Conservation (phyloP, 139 green algal genomes). For the Dunaliella primolecta region DNA sequence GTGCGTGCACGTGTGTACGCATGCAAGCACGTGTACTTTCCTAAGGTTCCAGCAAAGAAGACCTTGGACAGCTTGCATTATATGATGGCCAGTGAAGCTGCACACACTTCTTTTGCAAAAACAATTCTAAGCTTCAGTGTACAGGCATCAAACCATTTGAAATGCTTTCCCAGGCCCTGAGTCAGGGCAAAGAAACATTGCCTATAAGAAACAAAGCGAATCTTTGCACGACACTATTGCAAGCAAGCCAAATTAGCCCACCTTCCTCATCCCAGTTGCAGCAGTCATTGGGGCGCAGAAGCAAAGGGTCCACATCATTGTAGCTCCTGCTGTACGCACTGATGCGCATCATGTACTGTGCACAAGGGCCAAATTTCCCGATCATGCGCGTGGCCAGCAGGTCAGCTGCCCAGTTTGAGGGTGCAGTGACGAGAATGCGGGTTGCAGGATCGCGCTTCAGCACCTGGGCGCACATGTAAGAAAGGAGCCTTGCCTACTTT, state of each 20-base stretch:
- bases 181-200: too few species aligned
- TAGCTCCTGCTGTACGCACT: conserved; percentile 14
- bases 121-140: too few species aligned
- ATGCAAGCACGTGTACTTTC: background rate
- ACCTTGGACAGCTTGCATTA: too few species aligned
- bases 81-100: background rate
- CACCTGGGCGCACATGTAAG: too few species aligned
- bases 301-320: background rate
- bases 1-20: background rate
- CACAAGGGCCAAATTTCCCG: background rate
- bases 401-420: conserved; percentile 49
- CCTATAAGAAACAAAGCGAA: too few species aligned
- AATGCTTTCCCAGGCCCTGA: too few species aligned
- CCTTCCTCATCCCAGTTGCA: background rate
- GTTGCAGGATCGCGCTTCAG: conserved; percentile 10
- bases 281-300: background rate
- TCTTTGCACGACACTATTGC: too few species aligned
- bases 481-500: too few species aligned
- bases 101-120: background rate
- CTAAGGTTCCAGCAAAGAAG: too few species aligned
- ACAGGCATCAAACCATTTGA: too few species aligned
- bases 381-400: conserved; percentile 32
- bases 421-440: conserved; percentile 35
- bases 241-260: too few species aligned
- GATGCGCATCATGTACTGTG: conserved; percentile 7